These are phyloP conservation scores for Zasmidium citrigriseum DNA, from an alignment of 2,329 filamentous ascomycete species.

Conservation along the genomic window DNA sequence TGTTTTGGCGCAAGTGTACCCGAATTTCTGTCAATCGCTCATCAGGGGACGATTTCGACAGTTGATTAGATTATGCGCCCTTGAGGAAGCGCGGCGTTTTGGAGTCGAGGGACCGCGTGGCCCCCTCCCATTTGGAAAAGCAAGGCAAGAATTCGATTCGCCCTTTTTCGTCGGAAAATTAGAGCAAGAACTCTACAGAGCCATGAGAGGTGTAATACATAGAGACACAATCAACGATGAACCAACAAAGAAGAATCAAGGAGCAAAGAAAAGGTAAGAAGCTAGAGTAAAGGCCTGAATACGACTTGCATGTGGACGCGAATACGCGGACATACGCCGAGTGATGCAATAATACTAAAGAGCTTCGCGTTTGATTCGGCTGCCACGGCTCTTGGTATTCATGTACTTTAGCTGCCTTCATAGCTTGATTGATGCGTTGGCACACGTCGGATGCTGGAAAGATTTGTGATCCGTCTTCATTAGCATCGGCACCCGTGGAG, in stretches of 20 bases:
- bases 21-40: slow-evolving; percentile 18
- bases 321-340: not conserved
- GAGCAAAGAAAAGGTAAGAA: not conserved
- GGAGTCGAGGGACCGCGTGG: not conserved
- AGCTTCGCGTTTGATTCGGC: too few species aligned
- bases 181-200: not conserved
- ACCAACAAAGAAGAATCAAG: not conserved
- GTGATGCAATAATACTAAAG: not conserved
- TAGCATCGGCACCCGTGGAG: too few species aligned
- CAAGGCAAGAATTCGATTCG: not conserved
- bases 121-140: not conserved
- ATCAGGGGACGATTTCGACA: slow-evolving; percentile 9
- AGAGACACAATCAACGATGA: not conserved
- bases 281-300: not conserved
- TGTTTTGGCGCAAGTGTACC: slow-evolving; percentile 1
- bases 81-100: slow-evolving; percentile 21
- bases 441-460: too few species aligned
- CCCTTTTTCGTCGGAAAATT: not conserved
- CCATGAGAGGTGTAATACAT: not conserved
- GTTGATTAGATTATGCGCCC: slow-evolving; percentile 7
- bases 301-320: not conserved
- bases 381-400: too few species aligned
- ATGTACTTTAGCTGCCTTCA: too few species aligned
- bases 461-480: too few species aligned
- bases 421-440: too few species aligned